phyloP scores from a whole-genome alignment of 345 rosid genomes.

The Psidium guajava region DNA sequence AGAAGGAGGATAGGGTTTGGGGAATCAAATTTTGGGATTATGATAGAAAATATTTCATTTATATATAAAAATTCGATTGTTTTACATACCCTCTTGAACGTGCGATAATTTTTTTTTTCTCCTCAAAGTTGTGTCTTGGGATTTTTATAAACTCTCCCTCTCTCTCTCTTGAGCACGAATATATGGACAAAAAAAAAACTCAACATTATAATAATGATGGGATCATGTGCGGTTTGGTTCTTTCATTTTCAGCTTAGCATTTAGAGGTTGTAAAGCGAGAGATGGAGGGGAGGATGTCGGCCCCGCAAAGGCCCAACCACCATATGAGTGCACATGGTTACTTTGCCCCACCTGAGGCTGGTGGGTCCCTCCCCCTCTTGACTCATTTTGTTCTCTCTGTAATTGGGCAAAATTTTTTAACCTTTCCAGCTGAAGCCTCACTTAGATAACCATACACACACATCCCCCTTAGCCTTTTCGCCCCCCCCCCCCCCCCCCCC shows the following conservation, averaged over 20 bases:
- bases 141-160: background rate
- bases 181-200: background rate
- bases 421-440: background rate
- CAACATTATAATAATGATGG: background rate
- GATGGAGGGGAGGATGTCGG: slow-evolving; percentile 17
- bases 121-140: background rate
- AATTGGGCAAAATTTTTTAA: background rate
- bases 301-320: slow-evolving; percentile 30
- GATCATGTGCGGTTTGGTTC: background rate
- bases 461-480: background rate
- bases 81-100: background rate
- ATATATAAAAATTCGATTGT: background rate
- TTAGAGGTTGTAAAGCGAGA: slow-evolving; percentile 11
- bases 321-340: slow-evolving; percentile 68
- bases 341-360: slow-evolving; percentile 28
- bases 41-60: background rate
- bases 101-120: background rate
- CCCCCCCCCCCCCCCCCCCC: background rate
- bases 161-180: background rate
- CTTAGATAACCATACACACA: background rate
- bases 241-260: slow-evolving; percentile 9
- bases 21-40: slow-evolving; percentile 11
- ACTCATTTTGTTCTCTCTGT: background rate
- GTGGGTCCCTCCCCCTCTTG: background rate
- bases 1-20: slow-evolving; percentile 11